Percentiles rank a stretch among this genome's conserved stretches.
Evolutionary conservation across 2,329 filamentous ascomycete genomes (phyloP).

Genomic region (Gyromitra esculenta): DNA sequence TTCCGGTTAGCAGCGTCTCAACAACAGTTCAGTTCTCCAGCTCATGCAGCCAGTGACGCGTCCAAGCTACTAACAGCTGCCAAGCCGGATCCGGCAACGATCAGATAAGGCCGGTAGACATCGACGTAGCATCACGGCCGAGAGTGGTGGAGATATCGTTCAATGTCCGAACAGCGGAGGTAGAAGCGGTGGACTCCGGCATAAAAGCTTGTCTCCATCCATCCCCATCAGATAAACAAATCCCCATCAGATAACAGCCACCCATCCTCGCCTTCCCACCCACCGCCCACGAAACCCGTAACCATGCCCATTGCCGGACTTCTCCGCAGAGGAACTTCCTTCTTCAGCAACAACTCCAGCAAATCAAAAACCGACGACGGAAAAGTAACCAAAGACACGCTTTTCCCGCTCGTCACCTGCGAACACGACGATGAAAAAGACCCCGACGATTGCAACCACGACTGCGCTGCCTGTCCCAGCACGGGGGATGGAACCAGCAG

Average conservation of each 20-base stretch:
- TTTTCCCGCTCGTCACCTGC: constrained; percentile 72
- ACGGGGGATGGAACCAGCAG: constrained; percentile 59
- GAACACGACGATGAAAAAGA: constrained; percentile 87
- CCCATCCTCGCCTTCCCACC: not conserved
- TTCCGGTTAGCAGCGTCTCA: too few species aligned
- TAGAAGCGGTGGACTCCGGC: not conserved
- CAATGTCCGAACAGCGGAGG: not conserved
- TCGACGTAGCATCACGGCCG: constrained; percentile 1
- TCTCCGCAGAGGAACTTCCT: constrained; percentile 45
- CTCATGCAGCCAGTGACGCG: not conserved
- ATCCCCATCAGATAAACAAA: constrained; percentile 34
- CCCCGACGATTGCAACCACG: constrained; percentile 86
- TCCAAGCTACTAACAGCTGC: constrained; percentile 3
- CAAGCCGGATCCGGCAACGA: constrained; percentile 43
- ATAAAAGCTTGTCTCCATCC: constrained; percentile 27
- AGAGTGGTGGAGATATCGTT: constrained; percentile 15
- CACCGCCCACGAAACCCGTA: not conserved
- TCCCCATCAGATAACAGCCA: constrained; percentile 43
- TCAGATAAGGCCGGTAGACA: constrained; percentile 27
- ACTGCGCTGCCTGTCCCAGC: constrained; percentile 83
- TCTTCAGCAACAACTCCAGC: constrained; percentile 58
- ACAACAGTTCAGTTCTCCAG: not conserved
- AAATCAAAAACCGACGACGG: constrained; percentile 62
- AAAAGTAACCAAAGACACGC: constrained; percentile 57
- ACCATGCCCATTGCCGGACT: constrained; percentile 44